These are phyloP conservation scores for Acanthamoeba quina DNA, from an alignment of 208 protist species.

Conservation along the genomic window DNA sequence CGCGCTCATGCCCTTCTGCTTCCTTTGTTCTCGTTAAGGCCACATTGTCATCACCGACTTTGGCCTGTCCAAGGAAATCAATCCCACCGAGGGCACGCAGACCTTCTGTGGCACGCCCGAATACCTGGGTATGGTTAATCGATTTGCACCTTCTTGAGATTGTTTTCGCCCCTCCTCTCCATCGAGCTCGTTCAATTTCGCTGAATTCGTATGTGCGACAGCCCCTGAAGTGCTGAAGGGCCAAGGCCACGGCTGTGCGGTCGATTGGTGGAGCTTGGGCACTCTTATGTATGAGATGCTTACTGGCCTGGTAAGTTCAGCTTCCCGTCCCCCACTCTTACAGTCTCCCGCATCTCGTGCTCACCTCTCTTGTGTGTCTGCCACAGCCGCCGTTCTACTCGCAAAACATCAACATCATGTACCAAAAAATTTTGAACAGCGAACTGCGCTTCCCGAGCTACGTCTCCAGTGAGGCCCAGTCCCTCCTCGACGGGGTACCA, in stretches of 20 bases:
- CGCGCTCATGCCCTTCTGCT: not conserved
- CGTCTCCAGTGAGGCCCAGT: conserved; percentile 71
- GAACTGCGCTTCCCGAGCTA: conserved; percentile 76
- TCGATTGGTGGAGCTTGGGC: conserved; percentile 93
- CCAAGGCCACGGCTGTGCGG: conserved; percentile 87
- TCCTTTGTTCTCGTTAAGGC: not conserved
- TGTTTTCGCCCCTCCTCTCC: too few species aligned
- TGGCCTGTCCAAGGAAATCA: conserved; percentile 88
- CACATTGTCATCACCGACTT: conserved; percentile 90
- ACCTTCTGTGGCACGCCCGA: conserved; percentile 92
- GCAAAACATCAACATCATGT: conserved; percentile 86
- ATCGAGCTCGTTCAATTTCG: not conserved
- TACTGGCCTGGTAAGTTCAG: conserved; percentile 81
- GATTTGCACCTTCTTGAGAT: too few species aligned
- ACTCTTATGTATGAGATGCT: conserved; percentile 92
- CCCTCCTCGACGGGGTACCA: conserved; percentile 80
- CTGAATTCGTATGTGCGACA: not conserved
- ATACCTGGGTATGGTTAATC: conserved; percentile 83
- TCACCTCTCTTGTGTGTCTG: not conserved
- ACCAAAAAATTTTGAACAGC: conserved; percentile 82
- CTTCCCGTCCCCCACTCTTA: not conserved
- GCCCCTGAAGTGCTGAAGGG: conserved; percentile 87
- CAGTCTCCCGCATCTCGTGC: not conserved
- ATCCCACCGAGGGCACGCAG: conserved; percentile 79
- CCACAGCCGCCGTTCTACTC: conserved; percentile 83